Base-by-base conservation (phyloP, 768 basidiomycete genomes). In the Serendipita sp. region DNA sequence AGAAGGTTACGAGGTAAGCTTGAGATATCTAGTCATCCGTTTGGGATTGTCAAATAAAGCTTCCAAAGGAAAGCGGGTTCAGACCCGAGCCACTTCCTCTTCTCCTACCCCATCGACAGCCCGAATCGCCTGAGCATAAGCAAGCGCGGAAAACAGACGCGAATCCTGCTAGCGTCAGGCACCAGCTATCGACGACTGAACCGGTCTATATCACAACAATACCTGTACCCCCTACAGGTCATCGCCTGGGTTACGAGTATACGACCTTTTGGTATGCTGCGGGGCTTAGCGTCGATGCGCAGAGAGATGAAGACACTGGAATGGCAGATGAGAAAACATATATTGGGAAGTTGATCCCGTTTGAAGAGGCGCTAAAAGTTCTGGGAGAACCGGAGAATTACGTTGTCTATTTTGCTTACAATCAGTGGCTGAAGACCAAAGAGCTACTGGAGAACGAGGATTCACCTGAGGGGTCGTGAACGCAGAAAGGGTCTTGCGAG, bases 1-100 rank as follows among this genome's bases (percentile, higher is more conserved):
- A 51, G 85, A 86, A 73, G 85, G 81, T 3, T 81, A 83, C 69
- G 85, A 86, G 70, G 85, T 86, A 80, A 84, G 83, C 65, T 44
- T 23, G 23, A 23, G 23, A 23, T 23, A 23, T 23, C 23, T 23
- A 23, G 23, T 23, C 23, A 23, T 23, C 23, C 74, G 67, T n/a
- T 23, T 23, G 44, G 36, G 3, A 30, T 30, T 13, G 8, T 34
- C 32, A 23, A 28, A 44, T 63, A 23, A 10, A 32, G 36, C 64
- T 16, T 32, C 7, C 23, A 8, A 30, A 54, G 32, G 18, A 64
- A 47, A 48, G 44, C 38, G 52, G 51, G 11, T 64, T 16, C 46
- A 45, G 38, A 7, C 44, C 64, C 4, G 28, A 45, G 30, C 47
- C 47, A n/a, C 64, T 64, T 23, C 66, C 65, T 13, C 36, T 36